Evolutionary conservation across 2,329 filamentous ascomycete species (phyloP), one percentile per base, ranked within the genome.

Genomic region (Hymenoscyphus linearis): DNA sequence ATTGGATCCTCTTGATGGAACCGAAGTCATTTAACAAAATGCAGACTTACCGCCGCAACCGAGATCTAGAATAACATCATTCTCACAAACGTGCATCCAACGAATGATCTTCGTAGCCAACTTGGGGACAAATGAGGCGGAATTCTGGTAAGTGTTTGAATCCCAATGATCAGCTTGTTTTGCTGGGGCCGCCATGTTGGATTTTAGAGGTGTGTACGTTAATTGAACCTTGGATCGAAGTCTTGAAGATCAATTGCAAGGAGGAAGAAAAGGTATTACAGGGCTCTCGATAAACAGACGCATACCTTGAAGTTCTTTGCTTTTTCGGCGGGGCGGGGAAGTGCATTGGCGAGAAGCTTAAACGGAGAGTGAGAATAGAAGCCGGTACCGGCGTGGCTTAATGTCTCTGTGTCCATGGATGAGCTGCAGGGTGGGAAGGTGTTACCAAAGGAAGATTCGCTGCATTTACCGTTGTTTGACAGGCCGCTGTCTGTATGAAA

Each of bases 121-220:
- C 68, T 85, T 83, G 3, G 85, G 85, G 9, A 88, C 85, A 67
- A 88, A 88, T 0, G 82, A 81, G 7, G 85, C 85, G 1, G 84
- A 80, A 61, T 81, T 76, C 62, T 85, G 81, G 69, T 88, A 88
- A 35, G 79, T 80, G 66, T 74, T 70, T 0, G 73, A 66, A 16
- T 73, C 74, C 76, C 76, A 77, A 59, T 76, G 71, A 55, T 77
- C 75, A 62, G 70, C 69, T 65, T 57, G n/a, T 34, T 52, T 57
- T 2, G 40, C 25, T 57, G 34, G n/a, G 14, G 14, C 12, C 7
- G 36, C 37, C 55, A 57, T 57, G 13, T 26, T 31, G 27, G 22
- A 57, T 26, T 10, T 3, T 37, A 22, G 27, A 7, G 22, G 12
- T 18, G 13, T 22, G 18, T 25, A 7, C 16, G 37, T 7, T 16